Base-by-base conservation (phyloP, 2,329 filamentous ascomycete genomes). In the Fusarium drepaniforme region DNA sequence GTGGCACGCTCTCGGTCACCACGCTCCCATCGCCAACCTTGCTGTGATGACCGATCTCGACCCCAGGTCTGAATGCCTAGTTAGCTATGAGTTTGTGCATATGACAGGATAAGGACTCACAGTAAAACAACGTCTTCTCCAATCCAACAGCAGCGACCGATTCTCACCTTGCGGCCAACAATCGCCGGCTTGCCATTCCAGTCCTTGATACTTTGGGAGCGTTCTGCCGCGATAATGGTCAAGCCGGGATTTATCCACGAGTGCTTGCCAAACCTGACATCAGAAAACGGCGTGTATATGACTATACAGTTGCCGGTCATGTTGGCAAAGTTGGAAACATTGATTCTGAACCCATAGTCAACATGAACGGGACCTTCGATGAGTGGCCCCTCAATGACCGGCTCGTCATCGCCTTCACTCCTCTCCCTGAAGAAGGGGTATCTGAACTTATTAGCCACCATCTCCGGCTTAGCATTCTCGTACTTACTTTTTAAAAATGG, bases 131-230 rank as follows among this genome's bases (percentile, higher is more conserved):
- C 53, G 5, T 44, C 18, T 13, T 42, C 15, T 28, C 40, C 66
- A 46, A 61, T 60, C 66, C 66, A 68, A 44, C 53, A 62, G 38
- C 53, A 65, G n/a, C 46, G 35, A 6, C 61, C 61, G n/a, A 68
- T 60, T 21, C 13, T 60, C 23, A 68, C 66, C 5, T 68, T 42
- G 16, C 38, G 44, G 12, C 61, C 61, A 35, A 25, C 25, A 30
- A 42, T 66, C 40, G 44, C 21, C 35, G 42, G 40, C 35, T 61
- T 68, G 2, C 46, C 18, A 18, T 30, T 61, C 30, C 61, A 16
- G 40, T 66, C 35, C n/a, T 61, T 42, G 40, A 66, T 35, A 2
- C 16, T 4, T 9, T 46, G 6, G 21, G 66, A 44, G 15, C 58
- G 60, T 5, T 23, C 49, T n/a, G 51, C 66, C 5, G 60, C 57